A percentile compares a stretch with the other conserved stretches of the same genome.
Conservation (phyloP, 2,329 filamentous ascomycete genomes). For the Colletotrichum cereale region DNA sequence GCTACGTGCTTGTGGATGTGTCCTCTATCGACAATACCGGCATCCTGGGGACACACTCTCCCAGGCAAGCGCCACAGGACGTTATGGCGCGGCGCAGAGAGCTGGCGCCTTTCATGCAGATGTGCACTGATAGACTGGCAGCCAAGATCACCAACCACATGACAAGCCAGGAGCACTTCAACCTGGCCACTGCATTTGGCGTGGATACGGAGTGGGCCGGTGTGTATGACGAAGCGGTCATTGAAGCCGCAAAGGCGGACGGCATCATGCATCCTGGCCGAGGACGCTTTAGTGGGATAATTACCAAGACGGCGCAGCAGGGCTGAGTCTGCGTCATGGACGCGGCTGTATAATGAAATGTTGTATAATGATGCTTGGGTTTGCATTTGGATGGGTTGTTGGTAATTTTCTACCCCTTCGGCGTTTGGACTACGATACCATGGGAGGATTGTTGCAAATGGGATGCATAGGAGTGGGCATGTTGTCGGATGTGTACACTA, state of each 20-base stretch:
- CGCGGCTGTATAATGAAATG: background rate
- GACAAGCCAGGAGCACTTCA: constrained; percentile 45
- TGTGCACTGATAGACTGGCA: constrained; percentile 51
- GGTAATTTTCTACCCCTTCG: background rate
- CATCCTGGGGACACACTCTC: constrained; percentile 46
- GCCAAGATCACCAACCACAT: constrained; percentile 51
- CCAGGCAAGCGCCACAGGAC: constrained; percentile 34
- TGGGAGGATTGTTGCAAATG: background rate
- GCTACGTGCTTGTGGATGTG: constrained; percentile 64
- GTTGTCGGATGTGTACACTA: background rate
- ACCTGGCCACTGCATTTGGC: constrained; percentile 49
- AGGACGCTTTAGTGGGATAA: constrained; percentile 56
- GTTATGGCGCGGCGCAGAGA: constrained; percentile 31
- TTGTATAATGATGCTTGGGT: background rate
- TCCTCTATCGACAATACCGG: constrained; percentile 52
- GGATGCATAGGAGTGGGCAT: background rate
- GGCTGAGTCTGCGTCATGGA: constrained; percentile 1
- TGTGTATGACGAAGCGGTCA: constrained; percentile 49
- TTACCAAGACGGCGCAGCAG: constrained; percentile 41
- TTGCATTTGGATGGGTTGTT: background rate
- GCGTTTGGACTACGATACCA: constrained; percentile 31
- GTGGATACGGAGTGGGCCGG: constrained; percentile 54
- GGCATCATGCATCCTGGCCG: constrained; percentile 52
- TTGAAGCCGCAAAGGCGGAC: constrained; percentile 51
- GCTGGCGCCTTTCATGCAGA: constrained; percentile 50